Base-by-base conservation (phyloP, 495 filamentous ascomycete genomes). In the Peziza echinospora region DNA sequence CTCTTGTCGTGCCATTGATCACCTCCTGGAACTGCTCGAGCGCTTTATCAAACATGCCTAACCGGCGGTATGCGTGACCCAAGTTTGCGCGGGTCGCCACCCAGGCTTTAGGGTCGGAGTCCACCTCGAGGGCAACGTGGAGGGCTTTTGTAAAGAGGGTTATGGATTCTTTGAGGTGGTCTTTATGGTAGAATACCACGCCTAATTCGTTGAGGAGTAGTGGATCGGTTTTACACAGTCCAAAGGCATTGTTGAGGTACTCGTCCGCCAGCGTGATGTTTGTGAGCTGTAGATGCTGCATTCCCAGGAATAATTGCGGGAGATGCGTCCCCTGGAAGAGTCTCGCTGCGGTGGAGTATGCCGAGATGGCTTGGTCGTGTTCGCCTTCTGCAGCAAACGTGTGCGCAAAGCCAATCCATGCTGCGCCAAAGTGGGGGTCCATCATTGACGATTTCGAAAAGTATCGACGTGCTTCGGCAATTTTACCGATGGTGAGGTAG, bases 301-400 rank as follows among this genome's bases (percentile, higher is more conserved):
- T 99, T 6, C 89, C 89, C 6, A 99, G 65, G 62, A 94, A 99
- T 5, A 99, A 77, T 56, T 93, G 85, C 2, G 89, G 89, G 0
- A 99, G 71, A 57, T 99, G 89, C 1, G 87, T 96, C 30, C 89
- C 89, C 63, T 93, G 87, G 66, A 99, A 99, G 1, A 99, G 67
- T 23, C 91, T 72, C 10, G 87, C 89, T 0, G 89, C 89, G 11
- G 89, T 99, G 28, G 82, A 89, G 67, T 99, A 99, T 5, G 91
- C 89, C 13, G 87, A 86, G 50, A 99, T 93, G 45, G 89, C 89
- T 64, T 99, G 89, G 59, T 99, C 89, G 63, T 96, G 85, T 63
- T 99, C 89, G 46, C 91, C 89, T 63, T 99, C 89, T n/a, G 87
- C 87, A n/a, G 89, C 91, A 60, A 99, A 99, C 0, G 91, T 99